Evolutionary conservation across 345 rosid species (phyloP).

Genomic region (Gossypium australe): DNA sequence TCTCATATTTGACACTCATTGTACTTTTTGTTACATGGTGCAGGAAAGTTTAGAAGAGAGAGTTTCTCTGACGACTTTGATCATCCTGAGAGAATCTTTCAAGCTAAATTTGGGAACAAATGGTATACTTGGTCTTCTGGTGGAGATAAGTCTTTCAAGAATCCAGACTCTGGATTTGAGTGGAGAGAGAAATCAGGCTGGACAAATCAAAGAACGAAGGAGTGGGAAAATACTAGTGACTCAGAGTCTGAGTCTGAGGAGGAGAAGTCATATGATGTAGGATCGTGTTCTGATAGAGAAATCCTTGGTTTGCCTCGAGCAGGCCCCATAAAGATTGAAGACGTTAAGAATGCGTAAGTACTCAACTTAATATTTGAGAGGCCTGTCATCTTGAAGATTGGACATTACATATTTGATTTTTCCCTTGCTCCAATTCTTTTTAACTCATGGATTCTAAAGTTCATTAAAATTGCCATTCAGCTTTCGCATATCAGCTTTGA

Average conservation of each 20-base stretch:
- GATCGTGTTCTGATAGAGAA: constrained; percentile 56
- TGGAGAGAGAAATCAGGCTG: constrained; percentile 53
- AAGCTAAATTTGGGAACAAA: constrained; percentile 45
- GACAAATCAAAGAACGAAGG: constrained; percentile 32
- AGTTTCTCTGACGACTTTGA: constrained; percentile 35
- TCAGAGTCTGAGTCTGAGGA: constrained; percentile 22
- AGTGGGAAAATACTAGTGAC: constrained; percentile 38
- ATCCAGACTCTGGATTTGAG: constrained; percentile 42
- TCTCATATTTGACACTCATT: neutral
- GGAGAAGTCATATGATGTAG: constrained; percentile 27
- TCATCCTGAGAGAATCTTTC: constrained; percentile 37
- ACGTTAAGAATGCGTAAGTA: constrained; percentile 81
- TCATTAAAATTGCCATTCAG: constrained; percentile 33
- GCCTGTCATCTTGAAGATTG: neutral
- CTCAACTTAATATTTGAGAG: neutral
- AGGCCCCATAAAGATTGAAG: constrained; percentile 62
- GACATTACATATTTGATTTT: neutral
- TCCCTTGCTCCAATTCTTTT: neutral
- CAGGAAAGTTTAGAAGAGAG: constrained; percentile 44
- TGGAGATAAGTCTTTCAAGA: constrained; percentile 21
- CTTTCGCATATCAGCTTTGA: constrained; percentile 64
- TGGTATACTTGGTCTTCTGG: constrained; percentile 43
- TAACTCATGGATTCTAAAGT: neutral
- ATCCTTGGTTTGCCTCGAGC: constrained; percentile 56
- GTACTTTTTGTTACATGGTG: constrained; percentile 6